Base-by-base conservation (phyloP, 495 filamentous ascomycete genomes). In the Xylaria telfairii region DNA sequence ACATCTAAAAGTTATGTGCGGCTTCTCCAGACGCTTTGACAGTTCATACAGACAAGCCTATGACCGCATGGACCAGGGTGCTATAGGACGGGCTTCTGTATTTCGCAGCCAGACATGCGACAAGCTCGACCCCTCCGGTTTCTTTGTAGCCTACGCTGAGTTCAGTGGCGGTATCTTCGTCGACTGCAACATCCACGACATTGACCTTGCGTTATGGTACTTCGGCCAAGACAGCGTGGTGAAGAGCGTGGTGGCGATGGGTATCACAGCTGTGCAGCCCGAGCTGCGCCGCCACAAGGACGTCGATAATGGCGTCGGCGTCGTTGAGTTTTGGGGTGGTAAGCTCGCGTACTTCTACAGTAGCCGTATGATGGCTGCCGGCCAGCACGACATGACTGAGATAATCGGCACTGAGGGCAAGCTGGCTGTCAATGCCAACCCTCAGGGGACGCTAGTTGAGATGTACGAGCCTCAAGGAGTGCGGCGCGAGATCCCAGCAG, bases 321-420 rank as follows among this genome's bases (percentile, higher is more conserved):
- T 91, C 37, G 85, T 90, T 9, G 89, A 91, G 80, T 91, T 90
- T 77, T 86, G 83, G 67, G 85, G 83, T 49, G 88, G 87, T 19
- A 83, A 85, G 72, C 85, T 91, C 46, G 89, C 88, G 7, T 90
- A 90, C 70, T 86, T 89, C 69, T 91, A 88, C 76, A 81, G 79
- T 24, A 83, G 78, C 9, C 81, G 89, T 19, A 91, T 90, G 88
- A 91, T 91, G 87, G 85, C 87, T 0, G 83, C 85, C 2, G 89
- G 89, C 1, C 89, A 91, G 78, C 84, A 90, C 71, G 89, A 91
- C 71, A 84, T 82, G 68, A 89, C 89, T 0, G 89, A 91, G 79
- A 83, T 91, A 62, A 87, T 91, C 67, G 89, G 89, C 8, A 91
- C 89, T 0, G 79, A 84, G 64, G 89, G 89, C 5, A 90, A 90